A percentile compares a stretch with the other conserved stretches of the same genome.
Evolutionary conservation across 805 yeast genomes (phyloP).

Genomic region (Ogataea corticis): DNA sequence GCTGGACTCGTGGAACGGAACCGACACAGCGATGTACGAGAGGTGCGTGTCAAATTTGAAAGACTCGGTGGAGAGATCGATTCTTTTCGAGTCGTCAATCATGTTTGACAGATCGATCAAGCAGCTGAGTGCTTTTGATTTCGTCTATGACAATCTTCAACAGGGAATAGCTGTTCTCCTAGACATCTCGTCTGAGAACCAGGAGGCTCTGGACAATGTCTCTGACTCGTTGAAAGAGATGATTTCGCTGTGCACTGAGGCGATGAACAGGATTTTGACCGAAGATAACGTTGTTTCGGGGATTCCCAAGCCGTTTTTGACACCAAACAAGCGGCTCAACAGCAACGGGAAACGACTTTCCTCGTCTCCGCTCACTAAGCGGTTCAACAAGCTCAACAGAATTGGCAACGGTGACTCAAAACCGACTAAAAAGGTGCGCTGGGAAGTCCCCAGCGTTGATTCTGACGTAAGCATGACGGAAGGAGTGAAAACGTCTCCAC

Average conservation of each 20-base stretch:
- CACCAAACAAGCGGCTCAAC: background rate
- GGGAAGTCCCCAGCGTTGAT: slow-evolving; percentile 40
- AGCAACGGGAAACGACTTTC: slow-evolving; percentile 22
- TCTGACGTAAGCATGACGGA: slow-evolving; percentile 24
- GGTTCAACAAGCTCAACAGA: slow-evolving; percentile 17
- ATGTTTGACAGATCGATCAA: slow-evolving; percentile 50
- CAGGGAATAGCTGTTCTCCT: slow-evolving; percentile 15
- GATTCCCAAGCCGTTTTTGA: slow-evolving; percentile 1
- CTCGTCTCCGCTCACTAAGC: slow-evolving; percentile 26
- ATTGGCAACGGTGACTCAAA: slow-evolving; percentile 20
- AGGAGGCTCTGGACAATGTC: slow-evolving; percentile 13
- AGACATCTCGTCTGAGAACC: slow-evolving; percentile 20
- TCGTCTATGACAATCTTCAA: slow-evolving; percentile 15
- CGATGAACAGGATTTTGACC: slow-evolving; percentile 20
- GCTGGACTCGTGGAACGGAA: slow-evolving; percentile 55
- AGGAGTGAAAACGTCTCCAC: background rate
- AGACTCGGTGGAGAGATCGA: slow-evolving; percentile 52
- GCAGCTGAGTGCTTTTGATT: slow-evolving; percentile 20
- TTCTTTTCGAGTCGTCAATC: slow-evolving; percentile 55
- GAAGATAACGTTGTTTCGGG: slow-evolving; percentile 11
- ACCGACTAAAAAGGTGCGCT: slow-evolving; percentile 44
- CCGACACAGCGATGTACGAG: slow-evolving; percentile 44
- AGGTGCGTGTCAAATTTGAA: slow-evolving; percentile 42
- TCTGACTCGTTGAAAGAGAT: slow-evolving; percentile 15
- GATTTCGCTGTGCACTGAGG: slow-evolving; percentile 11